Percentiles rank a stretch among this genome's conserved stretches.
These are phyloP conservation scores for Claviceps quebecensis DNA, from an alignment of 2,329 filamentous ascomycete species.

Conservation along the genomic window DNA sequence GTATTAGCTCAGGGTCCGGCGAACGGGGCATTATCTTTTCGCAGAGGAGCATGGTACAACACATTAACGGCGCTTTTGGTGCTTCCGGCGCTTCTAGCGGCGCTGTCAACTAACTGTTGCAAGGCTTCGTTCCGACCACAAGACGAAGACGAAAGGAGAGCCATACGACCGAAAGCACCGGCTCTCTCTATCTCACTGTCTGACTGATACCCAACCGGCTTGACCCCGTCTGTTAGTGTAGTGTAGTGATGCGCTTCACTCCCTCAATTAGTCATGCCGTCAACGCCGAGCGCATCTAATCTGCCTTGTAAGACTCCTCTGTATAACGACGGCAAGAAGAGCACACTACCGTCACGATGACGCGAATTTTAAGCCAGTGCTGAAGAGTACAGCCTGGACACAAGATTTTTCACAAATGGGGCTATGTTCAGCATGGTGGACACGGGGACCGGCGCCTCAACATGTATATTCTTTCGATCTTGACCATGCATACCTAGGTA, in stretches of 20 bases:
- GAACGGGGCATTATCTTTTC: too few relatives aligned
- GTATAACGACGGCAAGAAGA: background rate
- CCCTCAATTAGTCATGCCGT: background rate
- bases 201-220: background rate
- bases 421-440: background rate
- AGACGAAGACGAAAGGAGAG: too few relatives aligned
- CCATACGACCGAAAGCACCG: too few relatives aligned
- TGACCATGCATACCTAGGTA: too few relatives aligned
- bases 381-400: background rate
- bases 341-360: background rate
- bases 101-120: too few relatives aligned
- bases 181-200: too few relatives aligned
- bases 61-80: too few relatives aligned
- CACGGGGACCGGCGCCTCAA: background rate
- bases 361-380: background rate
- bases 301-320: background rate
- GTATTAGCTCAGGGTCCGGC: background rate
- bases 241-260: too few relatives aligned
- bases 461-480: background rate
- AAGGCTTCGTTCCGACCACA: too few relatives aligned
- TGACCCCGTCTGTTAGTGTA: too few relatives aligned
- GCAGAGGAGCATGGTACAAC: background rate
- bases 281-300: background rate
- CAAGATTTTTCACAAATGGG: background rate
- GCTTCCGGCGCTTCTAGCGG: too few relatives aligned